Evolutionary conservation across 2,329 filamentous ascomycete species (phyloP), one percentile per base, ranked within the genome.

Genomic region (Diplodia mutila): DNA sequence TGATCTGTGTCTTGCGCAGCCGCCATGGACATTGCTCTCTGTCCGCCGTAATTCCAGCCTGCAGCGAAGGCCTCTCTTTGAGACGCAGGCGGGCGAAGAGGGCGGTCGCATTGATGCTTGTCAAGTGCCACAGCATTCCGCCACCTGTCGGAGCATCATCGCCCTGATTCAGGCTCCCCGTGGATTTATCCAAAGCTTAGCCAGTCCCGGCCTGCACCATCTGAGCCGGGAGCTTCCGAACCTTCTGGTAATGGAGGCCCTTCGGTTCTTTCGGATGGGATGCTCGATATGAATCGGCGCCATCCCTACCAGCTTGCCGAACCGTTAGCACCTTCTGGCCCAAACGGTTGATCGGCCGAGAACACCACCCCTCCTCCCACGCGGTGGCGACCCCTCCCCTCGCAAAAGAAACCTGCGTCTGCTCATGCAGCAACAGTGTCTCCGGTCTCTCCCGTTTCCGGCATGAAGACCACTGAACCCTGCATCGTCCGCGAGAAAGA

Each of bases 401-500:
- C 55, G 55, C 39, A 25, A 48, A 16, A 48, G n/a, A 16, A 48
- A 25, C 27, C 34, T 32, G 54, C 54, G 27, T 8, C 54, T 42
- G 37, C 54, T 42, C 54, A 39, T 63, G 59, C 59, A 63, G 59
- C 59, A 34, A 27, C n/a, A 34, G 9, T 8, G 59, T 63, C 59
- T 51, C 29, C 59, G 42, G 59, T 18, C 42, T 23, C 27, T 29
- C 34, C 46, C 49, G 59, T 25, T 37, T 63, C 23, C 5, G 59
- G 46, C 27, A 63, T 48, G 27, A n/a, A 25, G 11, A 37, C 42
- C 11, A 16, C 27, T 12, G n/a, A 37, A 51, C 59, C 59, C 42
- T 63, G 59, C 27, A 5, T 14, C 2, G 16, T 32, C 55, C 27
- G 32, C 54, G 25, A 61, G 25, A 8, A 29, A 49, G 16, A 49